Percentiles rank a stretch among this genome's conserved stretches.
These are phyloP conservation scores for Peronospora tabacina DNA, from an alignment of 352 stramenopile genomes.

Conservation along the genomic window DNA sequence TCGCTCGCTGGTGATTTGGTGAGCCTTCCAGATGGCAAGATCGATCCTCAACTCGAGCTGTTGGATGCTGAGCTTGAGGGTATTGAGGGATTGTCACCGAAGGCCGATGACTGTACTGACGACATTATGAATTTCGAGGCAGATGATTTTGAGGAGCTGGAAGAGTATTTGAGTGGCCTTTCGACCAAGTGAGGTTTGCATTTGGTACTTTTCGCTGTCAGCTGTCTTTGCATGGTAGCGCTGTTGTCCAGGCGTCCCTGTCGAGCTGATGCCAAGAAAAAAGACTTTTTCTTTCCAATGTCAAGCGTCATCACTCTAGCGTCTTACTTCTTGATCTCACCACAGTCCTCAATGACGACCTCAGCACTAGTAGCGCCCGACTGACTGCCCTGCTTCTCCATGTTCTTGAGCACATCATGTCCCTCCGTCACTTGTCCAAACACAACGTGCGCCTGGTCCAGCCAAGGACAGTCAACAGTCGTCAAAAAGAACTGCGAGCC, in stretches of 20 bases:
- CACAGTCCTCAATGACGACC: slow-evolving; percentile 95
- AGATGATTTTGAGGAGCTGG: slow-evolving; percentile 84
- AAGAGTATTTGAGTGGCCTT: slow-evolving; percentile 81
- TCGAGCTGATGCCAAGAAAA: not conserved
- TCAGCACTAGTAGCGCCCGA: slow-evolving; percentile 75
- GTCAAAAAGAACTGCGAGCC: slow-evolving; percentile 98
- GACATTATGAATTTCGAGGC: slow-evolving; percentile 82
- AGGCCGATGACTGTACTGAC: slow-evolving; percentile 32
- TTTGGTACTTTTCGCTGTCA: slow-evolving; percentile 3
- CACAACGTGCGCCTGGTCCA: slow-evolving; percentile 86
- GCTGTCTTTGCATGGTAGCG: slow-evolving; percentile 2
- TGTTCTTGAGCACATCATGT: slow-evolving; percentile 93
- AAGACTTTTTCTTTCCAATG: slow-evolving; percentile 1
- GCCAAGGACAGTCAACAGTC: slow-evolving; percentile 86
- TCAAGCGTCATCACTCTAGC: not conserved
- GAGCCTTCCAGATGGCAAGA: slow-evolving; percentile 38
- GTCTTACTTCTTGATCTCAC: slow-evolving; percentile 76
- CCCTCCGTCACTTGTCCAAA: slow-evolving; percentile 92
- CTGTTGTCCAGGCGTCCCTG: not conserved
- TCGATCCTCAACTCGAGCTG: slow-evolving; percentile 55
- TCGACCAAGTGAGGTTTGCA: slow-evolving; percentile 34
- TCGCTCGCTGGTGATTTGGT: slow-evolving; percentile 43
- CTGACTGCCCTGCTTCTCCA: slow-evolving; percentile 91
- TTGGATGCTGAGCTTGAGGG: slow-evolving; percentile 72
- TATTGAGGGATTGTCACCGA: slow-evolving; percentile 47